Percentiles rank a stretch among this genome's conserved stretches.
Conservation (phyloP, 108 stramenopile genomes). For the Cyclotella kingstonii region DNA sequence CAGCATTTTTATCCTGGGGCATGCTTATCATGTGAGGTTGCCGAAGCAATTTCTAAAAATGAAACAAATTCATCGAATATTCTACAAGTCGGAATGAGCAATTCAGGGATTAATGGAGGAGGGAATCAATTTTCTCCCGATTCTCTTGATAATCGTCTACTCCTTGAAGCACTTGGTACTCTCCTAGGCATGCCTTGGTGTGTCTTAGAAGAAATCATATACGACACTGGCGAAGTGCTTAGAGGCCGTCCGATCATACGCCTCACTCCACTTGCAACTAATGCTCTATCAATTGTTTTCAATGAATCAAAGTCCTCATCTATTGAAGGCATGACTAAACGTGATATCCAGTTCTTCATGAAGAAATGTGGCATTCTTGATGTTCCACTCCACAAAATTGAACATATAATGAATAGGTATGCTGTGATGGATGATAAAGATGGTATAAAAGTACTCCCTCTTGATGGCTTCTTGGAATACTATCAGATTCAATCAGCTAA, state of each 20-base stretch:
- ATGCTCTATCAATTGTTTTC: constrained; percentile 60
- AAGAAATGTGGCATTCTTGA: constrained; percentile 63
- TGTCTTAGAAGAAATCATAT: constrained; percentile 49
- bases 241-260: constrained; percentile 49
- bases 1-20: constrained; percentile 66
- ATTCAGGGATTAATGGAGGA: constrained; percentile 30
- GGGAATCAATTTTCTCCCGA: constrained; percentile 16
- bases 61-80: constrained; percentile 56
- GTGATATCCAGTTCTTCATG: constrained; percentile 74
- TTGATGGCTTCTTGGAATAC: constrained; percentile 88
- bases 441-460: constrained; percentile 57
- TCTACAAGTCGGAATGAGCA: constrained; percentile 54
- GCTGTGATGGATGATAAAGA: constrained; percentile 31
- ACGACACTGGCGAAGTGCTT: constrained; percentile 54
- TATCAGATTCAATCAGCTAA: constrained; percentile 73
- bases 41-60: constrained; percentile 52
- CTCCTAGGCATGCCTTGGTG: constrained; percentile 54
- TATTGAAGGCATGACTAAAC: constrained; percentile 57
- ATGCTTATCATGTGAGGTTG: constrained; percentile 52
- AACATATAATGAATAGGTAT: constrained; percentile 61
- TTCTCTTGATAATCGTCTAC: constrained; percentile 31
- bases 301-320: constrained; percentile 60
- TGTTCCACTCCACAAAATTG: constrained; percentile 68
- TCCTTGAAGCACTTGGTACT: constrained; percentile 72
- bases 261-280: constrained; percentile 46